Evolutionary conservation across 2,329 filamentous ascomycete genomes (phyloP).

Genomic region (Alternaria ethzedia): DNA sequence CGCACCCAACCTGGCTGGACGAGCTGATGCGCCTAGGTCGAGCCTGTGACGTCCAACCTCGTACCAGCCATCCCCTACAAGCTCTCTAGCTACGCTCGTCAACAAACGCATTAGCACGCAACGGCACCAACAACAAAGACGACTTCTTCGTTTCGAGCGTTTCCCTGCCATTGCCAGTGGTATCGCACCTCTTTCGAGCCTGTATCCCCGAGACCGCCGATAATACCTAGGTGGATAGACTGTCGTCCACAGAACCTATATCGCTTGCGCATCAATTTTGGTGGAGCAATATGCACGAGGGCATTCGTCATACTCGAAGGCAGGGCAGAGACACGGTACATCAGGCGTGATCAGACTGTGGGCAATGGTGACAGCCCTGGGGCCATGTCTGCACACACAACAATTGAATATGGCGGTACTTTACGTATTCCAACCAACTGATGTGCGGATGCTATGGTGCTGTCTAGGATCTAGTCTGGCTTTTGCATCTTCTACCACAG

Average conservation of each 20-base stretch:
- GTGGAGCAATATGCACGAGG: background rate
- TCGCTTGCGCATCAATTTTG: background rate
- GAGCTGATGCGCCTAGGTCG: background rate
- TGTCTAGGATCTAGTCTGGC: background rate
- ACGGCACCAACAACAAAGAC: background rate
- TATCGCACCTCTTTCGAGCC: background rate
- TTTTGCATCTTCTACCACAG: background rate
- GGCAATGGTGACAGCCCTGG: background rate
- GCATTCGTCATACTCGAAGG: background rate
- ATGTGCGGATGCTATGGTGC: background rate
- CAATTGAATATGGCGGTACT: background rate
- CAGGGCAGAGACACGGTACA: background rate
- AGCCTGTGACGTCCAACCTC: background rate
- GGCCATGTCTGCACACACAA: background rate
- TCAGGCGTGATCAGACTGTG: background rate
- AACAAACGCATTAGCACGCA: background rate
- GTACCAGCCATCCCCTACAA: background rate
- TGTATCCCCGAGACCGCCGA: background rate
- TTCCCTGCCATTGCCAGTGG: background rate
- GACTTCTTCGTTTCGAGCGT: background rate
- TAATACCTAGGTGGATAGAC: background rate
- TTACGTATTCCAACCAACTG: background rate
- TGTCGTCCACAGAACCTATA: background rate
- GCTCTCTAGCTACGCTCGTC: background rate
- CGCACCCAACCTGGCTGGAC: background rate